Conservation (phyloP, 108 stramenopile species). For the Seminavis robusta region DNA sequence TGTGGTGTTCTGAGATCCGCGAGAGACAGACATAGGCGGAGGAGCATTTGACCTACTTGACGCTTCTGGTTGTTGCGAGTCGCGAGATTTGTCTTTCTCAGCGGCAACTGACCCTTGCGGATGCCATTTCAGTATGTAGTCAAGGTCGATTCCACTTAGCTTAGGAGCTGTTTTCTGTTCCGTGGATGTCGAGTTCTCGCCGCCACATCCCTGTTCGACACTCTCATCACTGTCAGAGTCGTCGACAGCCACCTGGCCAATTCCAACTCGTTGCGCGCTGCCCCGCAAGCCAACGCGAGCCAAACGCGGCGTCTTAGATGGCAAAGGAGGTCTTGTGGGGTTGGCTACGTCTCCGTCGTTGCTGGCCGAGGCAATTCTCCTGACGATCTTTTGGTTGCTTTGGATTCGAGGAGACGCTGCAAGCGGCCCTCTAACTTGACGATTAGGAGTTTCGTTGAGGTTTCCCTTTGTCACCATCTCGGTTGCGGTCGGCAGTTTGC, state of each 20-base stretch:
- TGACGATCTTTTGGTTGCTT: background rate
- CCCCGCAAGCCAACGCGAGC: background rate
- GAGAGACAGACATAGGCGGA: background rate
- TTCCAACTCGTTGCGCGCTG: background rate
- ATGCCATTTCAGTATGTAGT: background rate
- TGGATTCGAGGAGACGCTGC: background rate
- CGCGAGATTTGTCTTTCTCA: background rate
- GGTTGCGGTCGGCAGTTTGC: background rate
- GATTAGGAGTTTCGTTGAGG: background rate
- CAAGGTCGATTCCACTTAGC: background rate
- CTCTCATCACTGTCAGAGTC: background rate
- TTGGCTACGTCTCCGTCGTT: background rate
- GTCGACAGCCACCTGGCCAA: too few species aligned
- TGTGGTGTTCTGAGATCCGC: background rate
- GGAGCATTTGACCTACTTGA: too few species aligned
- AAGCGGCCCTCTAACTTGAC: background rate
- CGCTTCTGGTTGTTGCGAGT: too few species aligned
- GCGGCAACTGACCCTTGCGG: background rate
- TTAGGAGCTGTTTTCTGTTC: constrained; percentile 3
- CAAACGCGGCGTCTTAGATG: constrained; percentile 3
- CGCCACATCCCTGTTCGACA: background rate
- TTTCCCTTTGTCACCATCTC: constrained; percentile 1
- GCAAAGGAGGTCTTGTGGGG: background rate
- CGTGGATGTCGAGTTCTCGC: background rate
- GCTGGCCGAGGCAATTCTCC: background rate